Evolutionary conservation across 208 protist species (phyloP), one percentile per base, ranked within the genome.

Genomic region (Wallacemonas sp.): DNA sequence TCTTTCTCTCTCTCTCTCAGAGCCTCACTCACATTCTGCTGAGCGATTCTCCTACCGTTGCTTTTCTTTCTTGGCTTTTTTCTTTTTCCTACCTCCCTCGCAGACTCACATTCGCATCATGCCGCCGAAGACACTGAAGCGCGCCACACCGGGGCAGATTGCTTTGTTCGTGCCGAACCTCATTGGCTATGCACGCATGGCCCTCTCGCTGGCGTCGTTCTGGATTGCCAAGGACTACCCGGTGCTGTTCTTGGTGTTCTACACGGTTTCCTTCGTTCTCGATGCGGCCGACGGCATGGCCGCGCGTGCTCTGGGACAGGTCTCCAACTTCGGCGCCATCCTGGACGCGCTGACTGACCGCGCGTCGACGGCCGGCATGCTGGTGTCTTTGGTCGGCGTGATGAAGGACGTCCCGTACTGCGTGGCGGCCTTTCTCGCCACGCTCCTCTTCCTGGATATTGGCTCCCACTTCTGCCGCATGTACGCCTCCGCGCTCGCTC

Each of bases 341-440:
- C 82, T 98, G 6, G 96, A 98, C 77, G 98, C 98, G 93, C 70
- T 97, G 19, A 97, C 92, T 17, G 96, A 98, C 64, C 87, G 96
- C 26, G 86, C 89, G 6, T 92, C 90, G 13, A 98, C 93, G 4
- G 86, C 88, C 8, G 91, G 91, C 26, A 73, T 98, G 36, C 68
- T 95, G 32, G 74, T 97, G n/a, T 76, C 97, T 26, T 72, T 98
- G 21, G 76, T 78, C 32, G 79, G 87, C 32, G 85, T 96, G 1
- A 39, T 88, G 64, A 48, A 65, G 33, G 46, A 42, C 21, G 60
- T 34, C 3, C 81, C 83, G 17, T 80, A 88, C 68, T 78, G 61
- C 24, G 73, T 84, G 48, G 78, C 78, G 9, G 74, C 89, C 26
- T 39, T 83, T 2, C 72, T 89, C 29, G 74, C 88, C 12, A 76